A percentile compares a stretch with the other conserved stretches of the same genome.
These are phyloP conservation scores for Metarhizium guizhouense DNA, from an alignment of 2,329 filamentous ascomycete genomes.

Conservation along the genomic window DNA sequence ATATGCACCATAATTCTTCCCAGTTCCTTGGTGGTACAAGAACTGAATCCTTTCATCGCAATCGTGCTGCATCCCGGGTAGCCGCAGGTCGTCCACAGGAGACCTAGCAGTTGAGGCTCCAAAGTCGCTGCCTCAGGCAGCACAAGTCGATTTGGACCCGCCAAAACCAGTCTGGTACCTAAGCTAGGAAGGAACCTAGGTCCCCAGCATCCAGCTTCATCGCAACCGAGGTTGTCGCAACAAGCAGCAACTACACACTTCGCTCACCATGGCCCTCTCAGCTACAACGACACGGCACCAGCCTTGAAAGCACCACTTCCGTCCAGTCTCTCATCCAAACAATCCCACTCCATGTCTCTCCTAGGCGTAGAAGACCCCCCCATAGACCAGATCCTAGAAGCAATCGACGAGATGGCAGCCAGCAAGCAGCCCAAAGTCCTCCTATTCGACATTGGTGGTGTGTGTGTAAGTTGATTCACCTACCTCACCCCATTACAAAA, in stretches of 20 bases:
- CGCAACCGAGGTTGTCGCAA: neutral
- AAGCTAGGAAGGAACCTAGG: no score
- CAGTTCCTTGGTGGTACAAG: no score
- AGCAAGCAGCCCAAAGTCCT: constrained; percentile 58
- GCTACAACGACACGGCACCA: neutral
- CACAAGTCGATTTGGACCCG: no score
- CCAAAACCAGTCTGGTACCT: no score
- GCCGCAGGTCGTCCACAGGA: no score
- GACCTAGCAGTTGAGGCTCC: no score
- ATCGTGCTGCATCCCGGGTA: no score
- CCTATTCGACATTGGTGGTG: constrained; percentile 92
- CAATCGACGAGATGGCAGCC: constrained; percentile 29
- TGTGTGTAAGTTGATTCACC: constrained; percentile 65
- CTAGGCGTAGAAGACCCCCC: constrained; percentile 1
- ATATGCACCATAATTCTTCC: no score
- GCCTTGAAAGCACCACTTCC: neutral
- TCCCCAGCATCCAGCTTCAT: neutral
- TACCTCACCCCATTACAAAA: neutral
- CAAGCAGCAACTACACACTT: neutral
- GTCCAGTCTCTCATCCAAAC: neutral
- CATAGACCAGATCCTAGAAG: constrained; percentile 18
- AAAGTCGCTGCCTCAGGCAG: no score
- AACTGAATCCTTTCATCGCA: no score
- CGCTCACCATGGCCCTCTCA: neutral
- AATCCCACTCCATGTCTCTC: neutral